Evolutionary conservation across 805 yeast genomes (phyloP), one percentile per base, ranked within the genome.

Genomic region (Cyberlindnera galapagoensis): DNA sequence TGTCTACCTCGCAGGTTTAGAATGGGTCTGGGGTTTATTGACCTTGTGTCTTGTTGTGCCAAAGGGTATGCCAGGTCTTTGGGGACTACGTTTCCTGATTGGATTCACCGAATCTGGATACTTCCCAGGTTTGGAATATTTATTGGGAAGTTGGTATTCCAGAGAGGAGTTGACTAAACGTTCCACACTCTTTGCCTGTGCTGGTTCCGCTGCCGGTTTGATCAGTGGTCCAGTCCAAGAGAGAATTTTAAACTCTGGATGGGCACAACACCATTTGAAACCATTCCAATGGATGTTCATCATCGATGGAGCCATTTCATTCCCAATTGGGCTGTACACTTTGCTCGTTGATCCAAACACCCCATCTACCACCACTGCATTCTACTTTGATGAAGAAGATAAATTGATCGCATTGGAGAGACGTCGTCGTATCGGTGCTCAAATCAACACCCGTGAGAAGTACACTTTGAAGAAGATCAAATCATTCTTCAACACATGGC

Each of bases 211-310:
- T 18, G 65, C 63, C 7, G 51, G 59, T 10, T 40, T 63, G 36
- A 49, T 60, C 13, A 45, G 59, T 18, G 68, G 69, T 24, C 65
- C 65, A 2, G 43, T 63, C 24, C 66, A 62, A 34, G 59, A 60
- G 37, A 34, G 47, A 4, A 54, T 60, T 34, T 35, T 65, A 21
- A 26, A 34, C 4, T 44, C 55, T 1, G 16, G 21, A 6, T 45
- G 49, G 49, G 47, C 49, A 7, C 46, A 45, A 8, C 22, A 40
- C 11, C 34, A 31, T 9, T 38, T 59, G 12, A 45, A 56, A 6
- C 63, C 67, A 2, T 69, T 62, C 54, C 62, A 64, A 38, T 65
- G 68, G 67, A 52, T 69, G 57, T 69, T 69, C 43, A 57, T 68
- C 4, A 46, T 69, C 27, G 74, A 69, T 43, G 71, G 65, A 2